Base-by-base conservation (phyloP, 2,329 filamentous ascomycete species). In the Cladosporium sp. region DNA sequence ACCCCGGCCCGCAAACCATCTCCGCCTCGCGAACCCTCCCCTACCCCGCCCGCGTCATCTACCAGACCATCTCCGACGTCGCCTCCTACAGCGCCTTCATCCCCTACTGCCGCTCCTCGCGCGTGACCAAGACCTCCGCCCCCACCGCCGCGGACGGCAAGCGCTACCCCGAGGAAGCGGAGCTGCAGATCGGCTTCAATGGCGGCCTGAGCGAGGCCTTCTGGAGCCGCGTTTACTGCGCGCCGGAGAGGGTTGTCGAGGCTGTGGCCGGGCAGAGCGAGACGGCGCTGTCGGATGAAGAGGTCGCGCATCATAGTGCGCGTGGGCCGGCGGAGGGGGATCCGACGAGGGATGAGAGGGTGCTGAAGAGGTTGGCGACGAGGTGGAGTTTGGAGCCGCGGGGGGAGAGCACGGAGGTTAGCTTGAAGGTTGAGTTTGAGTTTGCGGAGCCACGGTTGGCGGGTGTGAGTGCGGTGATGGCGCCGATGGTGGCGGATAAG, bases 381-480 rank as follows among this genome's bases (percentile, higher is more conserved):
- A 76, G 79, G 57, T 93, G 85, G 87, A 82, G 77, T 45, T 76
- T 88, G 56, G 74, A 70, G 49, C 77, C 62, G 0, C 1, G 22
- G 22, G 61, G 60, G 53, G 63, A 67, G 58, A 66, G 77, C 31
- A 77, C 77, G 4, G 81, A 87, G 62, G 89, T 97, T 11, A 77
- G 81, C 61, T 72, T 98, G 60, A 76, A 78, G 53, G 85, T 98
- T 61, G 80, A 84, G 57, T 96, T 91, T 68, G 82, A 85, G 68
- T 96, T 98, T 68, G 78, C 82, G 61, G 97, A 91, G 70, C 89
- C 91, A n/a, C 68, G 95, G 53, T 95, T 96, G 72, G 85, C 84
- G 40, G 83, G 87, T 16, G 76, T 96, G 66, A 93, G 91, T 67
- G 79, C 83, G 35, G 85, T 87, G 33, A 84, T 93, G 19, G 89